A percentile compares a stretch with the other conserved stretches of the same genome.
Conservation (phyloP, 2,329 filamentous ascomycete species). For the Ceratocystis albifundus region DNA sequence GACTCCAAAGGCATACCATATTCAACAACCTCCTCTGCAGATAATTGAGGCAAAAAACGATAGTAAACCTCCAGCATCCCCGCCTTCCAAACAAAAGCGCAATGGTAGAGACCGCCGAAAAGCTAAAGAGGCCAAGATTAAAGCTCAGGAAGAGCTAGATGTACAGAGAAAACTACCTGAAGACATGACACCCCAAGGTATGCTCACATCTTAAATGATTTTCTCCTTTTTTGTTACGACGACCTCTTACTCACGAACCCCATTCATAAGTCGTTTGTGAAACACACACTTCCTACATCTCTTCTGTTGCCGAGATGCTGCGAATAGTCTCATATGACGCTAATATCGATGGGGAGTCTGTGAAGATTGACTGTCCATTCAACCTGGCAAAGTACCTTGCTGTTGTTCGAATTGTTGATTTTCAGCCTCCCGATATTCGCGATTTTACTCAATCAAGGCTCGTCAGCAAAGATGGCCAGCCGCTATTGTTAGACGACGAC, state of each 20-base stretch:
- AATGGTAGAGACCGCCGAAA: constrained; percentile 28
- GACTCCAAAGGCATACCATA: background rate
- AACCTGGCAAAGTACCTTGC: constrained; percentile 59
- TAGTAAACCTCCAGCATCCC: background rate
- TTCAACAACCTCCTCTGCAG: background rate
- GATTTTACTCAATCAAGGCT: constrained; percentile 53
- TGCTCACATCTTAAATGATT: constrained; percentile 16
- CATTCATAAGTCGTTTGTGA: constrained; percentile 27
- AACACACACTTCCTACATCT: constrained; percentile 2
- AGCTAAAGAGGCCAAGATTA: constrained; percentile 23
- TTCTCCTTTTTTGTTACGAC: background rate
- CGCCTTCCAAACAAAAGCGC: constrained; percentile 20
- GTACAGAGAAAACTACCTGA: background rate
- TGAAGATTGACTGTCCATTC: constrained; percentile 51
- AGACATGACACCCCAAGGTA: constrained; percentile 30
- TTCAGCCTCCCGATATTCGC: constrained; percentile 55
- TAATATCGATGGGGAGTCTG: constrained; percentile 1
- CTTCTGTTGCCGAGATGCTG: constrained; percentile 29
- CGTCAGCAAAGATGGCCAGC: constrained; percentile 36
- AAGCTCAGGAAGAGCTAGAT: constrained; percentile 15
- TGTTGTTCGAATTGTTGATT: constrained; percentile 70
- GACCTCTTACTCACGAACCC: background rate
- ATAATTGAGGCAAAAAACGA: background rate
- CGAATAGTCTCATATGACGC: background rate
- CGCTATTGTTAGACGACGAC: constrained; percentile 37